phyloP scores from a whole-genome alignment of 148 eudicot species.

The Chenopodium quinoa region DNA sequence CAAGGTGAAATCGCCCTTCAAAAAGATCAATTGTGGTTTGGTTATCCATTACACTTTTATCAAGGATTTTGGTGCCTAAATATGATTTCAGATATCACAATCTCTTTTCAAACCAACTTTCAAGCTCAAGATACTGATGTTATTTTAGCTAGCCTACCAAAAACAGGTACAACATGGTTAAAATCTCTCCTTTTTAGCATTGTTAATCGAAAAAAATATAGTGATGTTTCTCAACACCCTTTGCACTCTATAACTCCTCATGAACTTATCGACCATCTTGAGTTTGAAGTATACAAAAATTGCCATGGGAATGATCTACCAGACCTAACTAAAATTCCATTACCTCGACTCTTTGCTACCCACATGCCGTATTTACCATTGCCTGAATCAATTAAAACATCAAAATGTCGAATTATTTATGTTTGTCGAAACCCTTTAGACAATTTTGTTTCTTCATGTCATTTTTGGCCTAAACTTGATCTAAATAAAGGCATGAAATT shows the following conservation, averaged over 20 bases:
- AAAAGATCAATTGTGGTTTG: too few relatives aligned
- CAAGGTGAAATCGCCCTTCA: too few relatives aligned
- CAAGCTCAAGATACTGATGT: background rate
- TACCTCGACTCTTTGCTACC: slow-evolving; percentile 10
- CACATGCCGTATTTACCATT: background rate
- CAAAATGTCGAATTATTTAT: background rate
- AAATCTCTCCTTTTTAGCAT: slow-evolving; percentile 2
- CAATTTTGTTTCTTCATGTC: too few relatives aligned
- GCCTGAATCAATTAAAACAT: background rate
- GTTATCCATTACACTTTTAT: background rate
- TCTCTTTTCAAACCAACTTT: background rate
- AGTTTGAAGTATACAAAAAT: background rate
- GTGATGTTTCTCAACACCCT: background rate
- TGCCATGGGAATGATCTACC: background rate
- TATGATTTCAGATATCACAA: background rate
- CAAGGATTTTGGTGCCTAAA: background rate
- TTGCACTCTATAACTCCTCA: background rate
- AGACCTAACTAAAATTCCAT: background rate
- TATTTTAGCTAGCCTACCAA: background rate
- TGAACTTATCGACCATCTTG: background rate
- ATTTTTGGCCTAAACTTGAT: too few relatives aligned
- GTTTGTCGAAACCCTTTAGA: too few relatives aligned
- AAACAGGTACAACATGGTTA: slow-evolving; percentile 7
- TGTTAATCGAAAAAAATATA: background rate
- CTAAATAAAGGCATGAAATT: too few relatives aligned